Base-by-base conservation (phyloP, 768 basidiomycete genomes). In the Dacryopinax primogenitus region DNA sequence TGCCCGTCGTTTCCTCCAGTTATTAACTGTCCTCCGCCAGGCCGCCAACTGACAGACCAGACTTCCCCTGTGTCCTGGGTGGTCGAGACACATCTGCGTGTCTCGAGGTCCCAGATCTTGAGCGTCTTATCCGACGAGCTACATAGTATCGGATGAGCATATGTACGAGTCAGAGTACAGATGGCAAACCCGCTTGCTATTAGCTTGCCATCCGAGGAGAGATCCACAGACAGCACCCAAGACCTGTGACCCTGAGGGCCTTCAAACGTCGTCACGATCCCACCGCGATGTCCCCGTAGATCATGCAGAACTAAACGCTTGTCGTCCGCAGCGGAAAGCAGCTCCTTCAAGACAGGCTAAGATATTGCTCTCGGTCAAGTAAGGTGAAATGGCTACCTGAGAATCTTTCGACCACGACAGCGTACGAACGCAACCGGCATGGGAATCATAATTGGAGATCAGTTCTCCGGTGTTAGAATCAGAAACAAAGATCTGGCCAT, bases 301-400 rank as follows among this genome's bases (percentile, higher is more conserved):
- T 97, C 93, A 74, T 95, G 91, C 61, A 95, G 76, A 63, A 92
- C 86, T 66, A 97, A 85, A 18, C 90, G 84, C 74, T 91, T 92
- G 76, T 95, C 93, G 73, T 97, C 93, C 1, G 92, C 94, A 1
- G 88, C 93, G 44, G 90, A 92, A 63, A 93, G 78, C 1, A 97
- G 80, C 63, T 91, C 81, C 92, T 96, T 13, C n/a, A 12, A 36
- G 63, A 26, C 66, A 44, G 44, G 37, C 62, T n/a, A n/a, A n/a
- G 33, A 33, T 16, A 30, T 30, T 1, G 37, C 2, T 35, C 47
- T 62, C 37, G 65, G 66, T 15, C 33, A 7, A 11, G 63, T 18
- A 58, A 30, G 12, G 47, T 33, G 45, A 23, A 62, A 21, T 41
- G 70, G 70, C 64, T 64, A 94, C 92, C 74, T 84, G 89, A 0